phyloP scores from a whole-genome alignment of 2,329 filamentous ascomycete genomes.

The Celoporthe dispersa region DNA sequence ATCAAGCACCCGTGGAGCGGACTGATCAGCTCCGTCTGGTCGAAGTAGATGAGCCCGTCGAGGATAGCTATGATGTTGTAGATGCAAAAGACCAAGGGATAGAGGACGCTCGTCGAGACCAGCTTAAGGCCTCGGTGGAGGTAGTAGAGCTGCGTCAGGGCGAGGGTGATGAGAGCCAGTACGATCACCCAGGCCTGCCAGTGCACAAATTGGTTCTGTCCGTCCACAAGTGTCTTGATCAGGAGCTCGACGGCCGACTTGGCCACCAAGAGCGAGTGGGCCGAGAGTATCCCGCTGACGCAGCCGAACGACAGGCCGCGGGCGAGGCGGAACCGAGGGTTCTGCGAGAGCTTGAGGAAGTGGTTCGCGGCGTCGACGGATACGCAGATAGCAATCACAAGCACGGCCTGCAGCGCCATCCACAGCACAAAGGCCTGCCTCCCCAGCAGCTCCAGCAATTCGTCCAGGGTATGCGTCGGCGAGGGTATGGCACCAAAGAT shows the following conservation, averaged over 20 bases:
- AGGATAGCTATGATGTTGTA: constrained; percentile 99
- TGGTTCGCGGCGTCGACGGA: constrained; percentile 61
- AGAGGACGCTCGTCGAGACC: constrained; percentile 92
- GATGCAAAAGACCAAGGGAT: constrained; percentile 96
- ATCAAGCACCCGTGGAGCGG: constrained; percentile 79
- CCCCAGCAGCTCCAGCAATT: constrained; percentile 77
- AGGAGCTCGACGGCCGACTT: constrained; percentile 96
- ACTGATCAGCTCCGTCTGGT: constrained; percentile 80
- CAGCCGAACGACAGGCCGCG: constrained; percentile 87
- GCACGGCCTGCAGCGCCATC: constrained; percentile 79
- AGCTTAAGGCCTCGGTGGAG: constrained; percentile 92
- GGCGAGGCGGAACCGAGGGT: constrained; percentile 71
- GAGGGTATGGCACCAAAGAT: constrained; percentile 93
- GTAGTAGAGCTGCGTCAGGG: constrained; percentile 91
- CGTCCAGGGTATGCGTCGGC: constrained; percentile 83
- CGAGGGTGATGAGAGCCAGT: constrained; percentile 76
- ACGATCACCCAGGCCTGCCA: constrained; percentile 96
- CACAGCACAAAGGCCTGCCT: constrained; percentile 80
- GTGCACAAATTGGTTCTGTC: constrained; percentile 89
- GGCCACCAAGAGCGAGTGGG: constrained; percentile 88
- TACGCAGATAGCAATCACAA: constrained; percentile 72
- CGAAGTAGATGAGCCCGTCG: constrained; percentile 96
- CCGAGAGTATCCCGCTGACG: constrained; percentile 90
- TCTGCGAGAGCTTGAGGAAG: constrained; percentile 59
- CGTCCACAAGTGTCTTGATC: constrained; percentile 81